A percentile compares a stretch with the other conserved stretches of the same genome.
Conservation (phyloP, 257 asterid genomes). For the Solanum pennellii region DNA sequence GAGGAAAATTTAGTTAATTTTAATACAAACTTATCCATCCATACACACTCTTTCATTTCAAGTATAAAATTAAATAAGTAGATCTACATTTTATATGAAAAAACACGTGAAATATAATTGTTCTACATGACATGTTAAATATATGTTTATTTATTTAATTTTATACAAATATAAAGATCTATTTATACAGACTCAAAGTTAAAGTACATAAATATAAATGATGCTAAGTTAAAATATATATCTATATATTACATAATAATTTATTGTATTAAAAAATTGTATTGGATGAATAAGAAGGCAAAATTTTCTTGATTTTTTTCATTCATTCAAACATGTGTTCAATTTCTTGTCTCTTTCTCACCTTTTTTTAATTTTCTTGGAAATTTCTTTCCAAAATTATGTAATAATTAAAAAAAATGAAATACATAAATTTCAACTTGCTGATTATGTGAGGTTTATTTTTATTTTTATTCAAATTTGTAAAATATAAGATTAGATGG, state of each 20-base stretch:
- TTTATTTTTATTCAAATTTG: background rate
- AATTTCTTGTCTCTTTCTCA: background rate
- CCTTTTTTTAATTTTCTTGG: background rate
- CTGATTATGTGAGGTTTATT: background rate
- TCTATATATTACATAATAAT: too few species aligned
- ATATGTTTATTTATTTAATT: too few species aligned
- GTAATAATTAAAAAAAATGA: background rate
- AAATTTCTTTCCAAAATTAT: background rate
- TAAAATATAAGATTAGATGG: background rate
- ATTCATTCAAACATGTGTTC: background rate
- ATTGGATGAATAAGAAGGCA: background rate
- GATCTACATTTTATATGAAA: too few species aligned
- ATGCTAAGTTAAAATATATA: too few species aligned
- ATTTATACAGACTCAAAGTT: too few species aligned
- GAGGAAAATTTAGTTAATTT: background rate
- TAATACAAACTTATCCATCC: background rate
- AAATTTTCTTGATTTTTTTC: background rate
- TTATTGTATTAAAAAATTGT: too few species aligned
- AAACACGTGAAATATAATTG: background rate
- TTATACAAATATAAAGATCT: too few species aligned
- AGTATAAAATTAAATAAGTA: too few species aligned
- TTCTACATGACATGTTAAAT: too few species aligned
- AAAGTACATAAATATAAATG: fast-evolving
- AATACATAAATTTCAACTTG: background rate
- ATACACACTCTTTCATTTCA: background rate